Evolutionary conservation across 2,329 filamentous ascomycete genomes (phyloP).

Genomic region (Teratosphaeria nubilosa): DNA sequence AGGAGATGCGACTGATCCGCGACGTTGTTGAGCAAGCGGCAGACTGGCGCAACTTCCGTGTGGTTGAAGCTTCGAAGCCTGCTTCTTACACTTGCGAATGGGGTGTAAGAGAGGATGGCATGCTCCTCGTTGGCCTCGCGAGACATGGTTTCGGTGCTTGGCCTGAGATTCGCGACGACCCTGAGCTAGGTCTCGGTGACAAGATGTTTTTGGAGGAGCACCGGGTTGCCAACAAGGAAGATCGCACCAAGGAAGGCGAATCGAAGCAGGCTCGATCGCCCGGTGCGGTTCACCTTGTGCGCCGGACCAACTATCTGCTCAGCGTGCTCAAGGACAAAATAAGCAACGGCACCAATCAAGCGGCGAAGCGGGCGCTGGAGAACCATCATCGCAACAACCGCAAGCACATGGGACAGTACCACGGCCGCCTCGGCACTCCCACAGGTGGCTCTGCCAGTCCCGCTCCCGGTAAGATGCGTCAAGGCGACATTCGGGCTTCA

Average conservation of each 20-base stretch:
- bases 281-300: conserved; percentile 92
- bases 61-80: conserved; percentile 83
- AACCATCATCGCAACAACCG: conserved; percentile 95
- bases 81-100: conserved; percentile 86
- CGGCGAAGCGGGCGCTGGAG: conserved; percentile 69
- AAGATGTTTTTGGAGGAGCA: conserved; percentile 97
- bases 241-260: conserved; percentile 67
- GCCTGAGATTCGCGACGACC: conserved; percentile 86
- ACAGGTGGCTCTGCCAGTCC: conserved; percentile 62
- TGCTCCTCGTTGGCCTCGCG: conserved; percentile 90
- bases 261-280: conserved; percentile 72
- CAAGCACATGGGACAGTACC: conserved; percentile 50
- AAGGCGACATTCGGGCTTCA: conserved; percentile 25
- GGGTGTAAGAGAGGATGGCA: conserved; percentile 89
- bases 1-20: conserved; percentile 76
- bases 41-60: conserved; percentile 71
- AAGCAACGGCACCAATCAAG: conserved; percentile 51
- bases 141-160: conserved; percentile 93
- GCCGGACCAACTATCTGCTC: conserved; percentile 85
- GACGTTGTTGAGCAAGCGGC: conserved; percentile 54
- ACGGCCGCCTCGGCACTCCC: conserved; percentile 45
- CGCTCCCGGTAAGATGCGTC: conserved; percentile 39
- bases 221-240: conserved; percentile 94
- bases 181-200: conserved; percentile 71
- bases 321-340: conserved; percentile 89